These are phyloP conservation scores for Euphorbia tirucalli DNA, from an alignment of 345 rosid species.

Conservation along the genomic window DNA sequence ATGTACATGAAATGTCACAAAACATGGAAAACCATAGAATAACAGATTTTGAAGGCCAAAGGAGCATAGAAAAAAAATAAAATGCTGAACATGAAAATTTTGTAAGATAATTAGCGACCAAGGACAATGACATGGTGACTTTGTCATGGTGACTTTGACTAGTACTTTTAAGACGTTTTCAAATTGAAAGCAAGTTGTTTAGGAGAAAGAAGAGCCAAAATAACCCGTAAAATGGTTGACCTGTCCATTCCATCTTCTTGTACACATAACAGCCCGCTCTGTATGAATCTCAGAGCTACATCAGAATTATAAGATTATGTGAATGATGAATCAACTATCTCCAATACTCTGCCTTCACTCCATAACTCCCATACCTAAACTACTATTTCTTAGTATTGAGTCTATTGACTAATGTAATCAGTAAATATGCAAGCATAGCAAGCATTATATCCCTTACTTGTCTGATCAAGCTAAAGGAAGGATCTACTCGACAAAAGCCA, in stretches of 20 bases:
- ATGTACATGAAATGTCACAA: too few species aligned
- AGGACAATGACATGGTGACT: too few species aligned
- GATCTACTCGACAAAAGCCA: not conserved
- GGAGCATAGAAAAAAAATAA: too few species aligned
- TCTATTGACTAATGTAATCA: too few species aligned
- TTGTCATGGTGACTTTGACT: too few species aligned
- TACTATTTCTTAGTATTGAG: not conserved
- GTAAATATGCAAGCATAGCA: too few species aligned
- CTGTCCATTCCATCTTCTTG: constrained; percentile 10
- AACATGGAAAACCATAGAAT: too few species aligned
- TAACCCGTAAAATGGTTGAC: constrained; percentile 9
- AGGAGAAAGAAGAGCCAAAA: not conserved
- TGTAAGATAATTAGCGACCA: too few species aligned
- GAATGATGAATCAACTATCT: constrained; percentile 15
- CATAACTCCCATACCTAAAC: constrained; percentile 22
- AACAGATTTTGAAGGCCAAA: too few species aligned
- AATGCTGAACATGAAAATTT: too few species aligned
- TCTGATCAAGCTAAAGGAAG: constrained; percentile 8
- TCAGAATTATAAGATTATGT: not conserved
- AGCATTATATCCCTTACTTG: not conserved
- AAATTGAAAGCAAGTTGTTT: constrained; percentile 11
- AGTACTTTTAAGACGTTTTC: not conserved
- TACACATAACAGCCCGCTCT: constrained; percentile 13
- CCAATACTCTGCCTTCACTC: constrained; percentile 13
- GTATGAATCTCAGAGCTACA: constrained; percentile 1